Conservation (phyloP, 495 filamentous ascomycete species). For the Sabuloglossum arenarium region DNA sequence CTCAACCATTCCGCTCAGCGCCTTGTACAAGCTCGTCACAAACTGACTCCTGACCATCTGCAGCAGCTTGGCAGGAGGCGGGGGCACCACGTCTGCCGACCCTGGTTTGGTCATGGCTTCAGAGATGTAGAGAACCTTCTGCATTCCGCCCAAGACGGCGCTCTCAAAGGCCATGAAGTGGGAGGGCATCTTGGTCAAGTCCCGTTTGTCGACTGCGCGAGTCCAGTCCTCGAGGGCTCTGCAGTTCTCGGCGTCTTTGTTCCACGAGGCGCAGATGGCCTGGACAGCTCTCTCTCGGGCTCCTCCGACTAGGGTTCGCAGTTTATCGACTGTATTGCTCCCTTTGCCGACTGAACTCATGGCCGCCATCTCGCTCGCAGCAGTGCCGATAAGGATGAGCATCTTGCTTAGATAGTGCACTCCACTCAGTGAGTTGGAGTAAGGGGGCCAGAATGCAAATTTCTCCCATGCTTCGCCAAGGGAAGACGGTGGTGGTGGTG, state of each 20-base stretch:
- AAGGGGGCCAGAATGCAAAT: slow-evolving; percentile 91
- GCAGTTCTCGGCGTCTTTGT: slow-evolving; percentile 68
- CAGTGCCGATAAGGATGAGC: slow-evolving; percentile 57
- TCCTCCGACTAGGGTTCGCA: slow-evolving; percentile 50
- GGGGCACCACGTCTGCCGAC: slow-evolving; percentile 51
- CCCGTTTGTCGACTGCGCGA: slow-evolving; percentile 48
- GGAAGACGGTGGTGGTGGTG: slow-evolving; percentile 44
- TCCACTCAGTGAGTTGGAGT: slow-evolving; percentile 72
- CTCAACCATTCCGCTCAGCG: slow-evolving; percentile 83
- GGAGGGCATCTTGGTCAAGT: slow-evolving; percentile 76
- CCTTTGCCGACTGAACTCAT: slow-evolving; percentile 40
- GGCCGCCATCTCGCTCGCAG: slow-evolving; percentile 68
- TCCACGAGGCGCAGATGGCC: slow-evolving; percentile 71
- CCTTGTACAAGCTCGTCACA: slow-evolving; percentile 78
- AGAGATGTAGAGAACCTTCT: slow-evolving; percentile 81
- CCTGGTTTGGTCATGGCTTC: slow-evolving; percentile 53
- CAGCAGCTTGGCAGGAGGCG: slow-evolving; percentile 64
- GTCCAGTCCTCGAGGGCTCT: slow-evolving; percentile 88
- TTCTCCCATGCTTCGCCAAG: slow-evolving; percentile 59
- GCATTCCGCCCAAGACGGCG: slow-evolving; percentile 57
- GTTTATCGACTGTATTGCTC: slow-evolving; percentile 34
- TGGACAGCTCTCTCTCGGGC: slow-evolving; percentile 65
- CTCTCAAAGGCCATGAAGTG: slow-evolving; percentile 65
- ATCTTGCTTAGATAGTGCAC: slow-evolving; percentile 71
- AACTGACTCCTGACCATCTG: slow-evolving; percentile 74